A percentile compares a stretch with the other conserved stretches of the same genome.
These are phyloP conservation scores for Citrus unshiu DNA, from an alignment of 345 rosid species.

Conservation along the genomic window DNA sequence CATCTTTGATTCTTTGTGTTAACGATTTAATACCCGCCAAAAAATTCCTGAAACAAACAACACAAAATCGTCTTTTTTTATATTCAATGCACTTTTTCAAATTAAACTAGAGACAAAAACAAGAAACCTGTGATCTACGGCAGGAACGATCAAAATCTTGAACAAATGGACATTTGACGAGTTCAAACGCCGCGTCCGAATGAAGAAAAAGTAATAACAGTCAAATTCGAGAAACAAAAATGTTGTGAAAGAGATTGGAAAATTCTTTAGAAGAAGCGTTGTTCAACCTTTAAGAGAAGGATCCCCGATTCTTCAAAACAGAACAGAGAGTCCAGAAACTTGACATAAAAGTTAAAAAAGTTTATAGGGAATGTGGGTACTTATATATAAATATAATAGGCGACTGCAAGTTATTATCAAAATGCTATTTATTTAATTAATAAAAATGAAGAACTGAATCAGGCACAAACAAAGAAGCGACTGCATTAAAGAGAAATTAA, in stretches of 20 bases:
- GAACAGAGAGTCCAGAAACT: constrained; percentile 15
- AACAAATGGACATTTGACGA: not conserved
- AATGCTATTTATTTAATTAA: no score
- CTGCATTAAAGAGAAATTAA: not conserved
- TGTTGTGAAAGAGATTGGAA: not conserved
- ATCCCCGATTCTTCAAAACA: constrained; percentile 23
- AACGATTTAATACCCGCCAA: not conserved
- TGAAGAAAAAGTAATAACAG: not conserved
- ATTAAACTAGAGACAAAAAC: not conserved
- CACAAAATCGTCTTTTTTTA: not conserved
- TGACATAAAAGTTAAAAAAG: constrained; percentile 23
- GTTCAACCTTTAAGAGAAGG: constrained; percentile 24
- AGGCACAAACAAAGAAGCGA: not conserved
- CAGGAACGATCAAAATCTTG: not conserved
- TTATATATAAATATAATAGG: not conserved
- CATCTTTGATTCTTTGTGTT: constrained; percentile 38
- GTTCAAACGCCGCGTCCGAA: not conserved
- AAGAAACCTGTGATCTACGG: not conserved
- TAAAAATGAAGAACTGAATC: no score
- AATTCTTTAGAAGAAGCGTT: constrained; percentile 15
- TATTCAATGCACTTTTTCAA: not conserved
- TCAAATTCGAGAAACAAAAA: not conserved
- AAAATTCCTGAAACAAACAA: constrained; percentile 24
- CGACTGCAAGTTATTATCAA: not conserved
- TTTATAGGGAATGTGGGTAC: not conserved